Evolutionary conservation across 1,284 basidiomycete genomes (phyloP).

Genomic region (Bondarzewia mesenterica): DNA sequence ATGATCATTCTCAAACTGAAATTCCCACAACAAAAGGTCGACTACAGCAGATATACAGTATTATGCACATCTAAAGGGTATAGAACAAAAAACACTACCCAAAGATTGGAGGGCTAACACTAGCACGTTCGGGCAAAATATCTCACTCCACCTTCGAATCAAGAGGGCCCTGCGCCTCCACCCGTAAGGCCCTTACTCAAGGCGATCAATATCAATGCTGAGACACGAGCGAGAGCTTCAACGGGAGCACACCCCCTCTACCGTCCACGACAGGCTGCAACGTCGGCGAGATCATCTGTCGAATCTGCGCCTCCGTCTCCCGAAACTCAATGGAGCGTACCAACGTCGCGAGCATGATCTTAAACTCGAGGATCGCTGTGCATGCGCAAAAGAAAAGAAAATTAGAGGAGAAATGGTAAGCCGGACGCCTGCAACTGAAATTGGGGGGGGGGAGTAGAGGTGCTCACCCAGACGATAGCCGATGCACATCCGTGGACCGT

Average conservation of each 20-base stretch:
- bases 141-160: too few species aligned
- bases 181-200: not conserved
- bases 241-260: not conserved
- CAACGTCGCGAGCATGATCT: not conserved
- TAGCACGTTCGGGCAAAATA: too few species aligned
- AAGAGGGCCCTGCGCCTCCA: too few species aligned
- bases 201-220: not conserved
- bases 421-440: not conserved
- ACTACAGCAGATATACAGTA: too few species aligned
- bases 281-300: not conserved
- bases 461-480: constrained; percentile 10
- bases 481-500: constrained; percentile 13
- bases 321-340: not conserved
- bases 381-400: too few species aligned
- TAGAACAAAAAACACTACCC: too few species aligned
- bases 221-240: not conserved
- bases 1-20: too few species aligned
- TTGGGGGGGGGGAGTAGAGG: not conserved
- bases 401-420: not conserved
- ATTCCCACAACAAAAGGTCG: too few species aligned
- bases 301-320: not conserved
- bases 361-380: not conserved
- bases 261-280: constrained; percentile 1
- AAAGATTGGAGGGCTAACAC: too few species aligned
- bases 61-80: too few species aligned